Percentiles rank a stretch among this genome's conserved stretches.
Evolutionary conservation across 1,284 basidiomycete species (phyloP).

Genomic region (Exsudoporus floridanus): DNA sequence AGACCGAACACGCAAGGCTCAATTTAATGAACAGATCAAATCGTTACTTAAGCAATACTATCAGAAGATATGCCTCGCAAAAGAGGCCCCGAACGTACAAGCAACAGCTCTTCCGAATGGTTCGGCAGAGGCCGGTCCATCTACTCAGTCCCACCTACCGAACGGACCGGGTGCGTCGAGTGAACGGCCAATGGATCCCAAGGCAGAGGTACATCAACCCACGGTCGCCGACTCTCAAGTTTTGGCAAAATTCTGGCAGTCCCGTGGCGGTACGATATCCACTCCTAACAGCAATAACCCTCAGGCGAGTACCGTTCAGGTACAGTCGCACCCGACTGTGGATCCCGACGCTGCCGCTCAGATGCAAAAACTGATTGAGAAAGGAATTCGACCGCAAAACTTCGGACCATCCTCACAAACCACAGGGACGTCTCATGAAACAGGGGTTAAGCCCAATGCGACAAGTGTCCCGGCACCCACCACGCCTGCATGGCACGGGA

Average conservation of each 20-base stretch:
- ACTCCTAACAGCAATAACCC: neutral
- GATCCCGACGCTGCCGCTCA: conserved; percentile 41
- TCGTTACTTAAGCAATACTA: conserved; percentile 16
- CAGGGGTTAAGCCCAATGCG: neutral
- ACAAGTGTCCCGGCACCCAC: conserved; percentile 4
- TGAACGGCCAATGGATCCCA: conserved; percentile 7
- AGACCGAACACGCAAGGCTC: conserved; percentile 2
- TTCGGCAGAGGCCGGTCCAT: conserved; percentile 7
- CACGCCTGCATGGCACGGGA: conserved; percentile 48
- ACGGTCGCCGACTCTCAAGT: conserved; percentile 20
- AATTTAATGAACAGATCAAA: conserved; percentile 16
- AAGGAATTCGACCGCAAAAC: conserved; percentile 15
- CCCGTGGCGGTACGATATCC: conserved; percentile 23
- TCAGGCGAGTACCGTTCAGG: conserved; percentile 14
- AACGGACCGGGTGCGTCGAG: conserved; percentile 3
- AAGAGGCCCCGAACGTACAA: conserved; percentile 9
- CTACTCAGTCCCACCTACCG: conserved; percentile 12
- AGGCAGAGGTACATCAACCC: conserved; percentile 26
- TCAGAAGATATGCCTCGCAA: conserved; percentile 14
- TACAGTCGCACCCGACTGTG: conserved; percentile 4
- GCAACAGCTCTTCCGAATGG: conserved; percentile 2
- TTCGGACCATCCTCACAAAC: conserved; percentile 12
- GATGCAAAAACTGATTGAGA: conserved; percentile 54
- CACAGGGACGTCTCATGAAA: conserved; percentile 14
- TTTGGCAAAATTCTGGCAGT: conserved; percentile 29